phyloP scores from a whole-genome alignment of 2,329 filamentous ascomycete genomes.

The Pseudogymnoascus sp. region DNA sequence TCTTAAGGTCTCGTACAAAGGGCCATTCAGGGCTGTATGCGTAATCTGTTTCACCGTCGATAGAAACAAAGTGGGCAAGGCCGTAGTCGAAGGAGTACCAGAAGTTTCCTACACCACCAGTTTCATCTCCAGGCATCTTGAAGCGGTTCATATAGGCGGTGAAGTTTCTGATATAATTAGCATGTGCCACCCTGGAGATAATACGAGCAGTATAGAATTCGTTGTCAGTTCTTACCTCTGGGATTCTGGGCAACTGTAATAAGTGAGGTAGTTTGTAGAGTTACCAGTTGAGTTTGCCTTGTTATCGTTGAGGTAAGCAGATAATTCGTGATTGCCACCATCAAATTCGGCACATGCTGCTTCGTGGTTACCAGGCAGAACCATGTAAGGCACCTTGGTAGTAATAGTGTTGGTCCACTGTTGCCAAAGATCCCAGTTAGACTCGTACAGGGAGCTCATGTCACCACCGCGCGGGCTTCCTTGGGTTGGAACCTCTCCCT shows the following conservation, averaged over 20 bases:
- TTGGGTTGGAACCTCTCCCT: slow-evolving; percentile 36
- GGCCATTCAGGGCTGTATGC: slow-evolving; percentile 38
- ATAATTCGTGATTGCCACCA: not conserved
- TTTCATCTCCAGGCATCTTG: slow-evolving; percentile 40
- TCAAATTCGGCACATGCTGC: not conserved
- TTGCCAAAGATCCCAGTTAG: slow-evolving; percentile 41
- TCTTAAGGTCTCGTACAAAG: slow-evolving; percentile 35
- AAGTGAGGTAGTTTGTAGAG: slow-evolving; percentile 32
- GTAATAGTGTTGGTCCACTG: slow-evolving; percentile 34
- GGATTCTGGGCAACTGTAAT: slow-evolving; percentile 43
- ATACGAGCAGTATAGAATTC: not conserved
- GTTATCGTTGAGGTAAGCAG: slow-evolving; percentile 38
- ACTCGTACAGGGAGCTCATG: slow-evolving; percentile 40
- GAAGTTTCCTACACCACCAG: slow-evolving; percentile 41
- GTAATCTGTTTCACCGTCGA: slow-evolving; percentile 43
- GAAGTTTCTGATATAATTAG: slow-evolving; percentile 32
- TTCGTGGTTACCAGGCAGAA: slow-evolving; percentile 38
- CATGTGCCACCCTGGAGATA: not conserved
- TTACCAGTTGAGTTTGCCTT: slow-evolving; percentile 33
- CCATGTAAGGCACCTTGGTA: slow-evolving; percentile 10
- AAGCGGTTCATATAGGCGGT: slow-evolving; percentile 44
- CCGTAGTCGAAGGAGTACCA: slow-evolving; percentile 49
- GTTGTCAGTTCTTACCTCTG: slow-evolving; percentile 30
- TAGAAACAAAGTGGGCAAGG: slow-evolving; percentile 40
- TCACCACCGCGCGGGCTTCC: slow-evolving; percentile 39